A percentile compares a stretch with the other conserved stretches of the same genome.
Evolutionary conservation across 1,284 basidiomycete genomes (phyloP).

Genomic region (Phellopilus nigrolimitatus): DNA sequence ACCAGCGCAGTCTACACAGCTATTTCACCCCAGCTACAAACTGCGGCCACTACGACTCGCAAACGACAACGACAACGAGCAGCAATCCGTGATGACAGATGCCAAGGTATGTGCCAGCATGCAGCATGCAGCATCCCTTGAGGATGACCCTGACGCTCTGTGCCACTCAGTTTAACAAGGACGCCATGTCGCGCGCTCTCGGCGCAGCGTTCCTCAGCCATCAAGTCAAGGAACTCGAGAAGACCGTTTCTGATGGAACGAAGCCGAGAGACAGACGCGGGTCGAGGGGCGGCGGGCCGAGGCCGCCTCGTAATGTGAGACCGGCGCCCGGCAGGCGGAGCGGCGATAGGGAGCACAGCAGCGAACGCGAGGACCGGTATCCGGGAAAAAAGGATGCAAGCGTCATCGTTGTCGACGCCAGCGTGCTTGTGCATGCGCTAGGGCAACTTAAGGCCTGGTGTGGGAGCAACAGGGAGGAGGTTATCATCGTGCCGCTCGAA

Average conservation of each 20-base stretch:
- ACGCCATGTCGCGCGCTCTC: conserved; percentile 76
- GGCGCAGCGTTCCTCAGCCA: conserved; percentile 80
- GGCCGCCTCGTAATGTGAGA: conserved; percentile 4
- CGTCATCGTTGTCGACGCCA: conserved; percentile 79
- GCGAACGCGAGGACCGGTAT: conserved; percentile 36
- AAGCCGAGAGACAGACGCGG: conserved; percentile 8
- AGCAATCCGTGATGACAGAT: conserved; percentile 9
- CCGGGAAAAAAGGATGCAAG: conserved; percentile 56
- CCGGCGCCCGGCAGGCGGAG: background rate
- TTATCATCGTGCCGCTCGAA: conserved; percentile 83
- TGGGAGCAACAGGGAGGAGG: conserved; percentile 60
- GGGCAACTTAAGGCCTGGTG: conserved; percentile 81
- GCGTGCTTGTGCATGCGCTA: conserved; percentile 80
- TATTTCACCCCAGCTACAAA: background rate
- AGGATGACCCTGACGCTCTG: background rate
- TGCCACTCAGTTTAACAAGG: conserved; percentile 38
- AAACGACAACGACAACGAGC: background rate
- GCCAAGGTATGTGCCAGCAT: conserved; percentile 3
- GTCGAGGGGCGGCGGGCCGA: conserved; percentile 3
- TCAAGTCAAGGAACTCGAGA: conserved; percentile 79
- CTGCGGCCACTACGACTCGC: background rate
- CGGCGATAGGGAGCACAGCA: conserved; percentile 20
- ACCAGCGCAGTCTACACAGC: background rate
- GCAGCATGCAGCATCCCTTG: background rate
- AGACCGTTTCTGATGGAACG: conserved; percentile 43